Evolutionary conservation across 2,329 filamentous ascomycete genomes (phyloP).

Genomic region (Periconia sp.): DNA sequence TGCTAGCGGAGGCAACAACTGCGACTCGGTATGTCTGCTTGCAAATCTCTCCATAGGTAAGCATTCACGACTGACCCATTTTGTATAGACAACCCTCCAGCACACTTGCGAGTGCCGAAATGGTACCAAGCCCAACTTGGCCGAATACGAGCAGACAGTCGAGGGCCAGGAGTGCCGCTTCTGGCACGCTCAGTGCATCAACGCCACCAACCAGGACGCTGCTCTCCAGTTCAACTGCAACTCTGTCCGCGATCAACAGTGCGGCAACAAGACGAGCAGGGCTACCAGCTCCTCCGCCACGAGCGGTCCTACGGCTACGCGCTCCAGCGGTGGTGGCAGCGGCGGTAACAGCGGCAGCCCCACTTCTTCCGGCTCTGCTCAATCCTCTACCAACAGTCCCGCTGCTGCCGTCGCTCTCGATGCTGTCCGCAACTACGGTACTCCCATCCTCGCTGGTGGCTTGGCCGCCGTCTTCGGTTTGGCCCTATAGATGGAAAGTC

Average conservation of each 20-base stretch:
- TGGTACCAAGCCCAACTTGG: constrained; percentile 57
- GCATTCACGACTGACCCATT: constrained; percentile 18
- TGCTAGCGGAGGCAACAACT: constrained; percentile 54
- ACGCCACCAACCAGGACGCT: constrained; percentile 41
- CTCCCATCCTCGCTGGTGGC: constrained; percentile 54
- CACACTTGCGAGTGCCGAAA: constrained; percentile 62
- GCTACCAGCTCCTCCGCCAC: constrained; percentile 22
- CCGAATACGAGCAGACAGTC: constrained; percentile 59
- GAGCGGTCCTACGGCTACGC: constrained; percentile 29
- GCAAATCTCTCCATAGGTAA: not conserved
- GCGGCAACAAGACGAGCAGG: constrained; percentile 52
- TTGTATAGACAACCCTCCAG: constrained; percentile 50
- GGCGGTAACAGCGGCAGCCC: constrained; percentile 1
- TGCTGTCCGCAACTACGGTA: constrained; percentile 54
- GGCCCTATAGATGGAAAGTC: constrained; percentile 51
- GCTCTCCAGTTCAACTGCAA: constrained; percentile 50
- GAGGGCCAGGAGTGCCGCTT: constrained; percentile 62
- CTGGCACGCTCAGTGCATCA: constrained; percentile 50
- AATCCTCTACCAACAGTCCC: constrained; percentile 29
- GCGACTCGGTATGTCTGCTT: constrained; percentile 56
- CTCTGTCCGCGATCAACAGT: constrained; percentile 44
- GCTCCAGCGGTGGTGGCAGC: not conserved
- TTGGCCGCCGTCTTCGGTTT: constrained; percentile 60
- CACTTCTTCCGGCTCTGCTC: constrained; percentile 24
- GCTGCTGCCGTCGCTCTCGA: constrained; percentile 47